Conservation (phyloP, 352 stramenopile genomes). For the Elongisporangium anandrum region DNA sequence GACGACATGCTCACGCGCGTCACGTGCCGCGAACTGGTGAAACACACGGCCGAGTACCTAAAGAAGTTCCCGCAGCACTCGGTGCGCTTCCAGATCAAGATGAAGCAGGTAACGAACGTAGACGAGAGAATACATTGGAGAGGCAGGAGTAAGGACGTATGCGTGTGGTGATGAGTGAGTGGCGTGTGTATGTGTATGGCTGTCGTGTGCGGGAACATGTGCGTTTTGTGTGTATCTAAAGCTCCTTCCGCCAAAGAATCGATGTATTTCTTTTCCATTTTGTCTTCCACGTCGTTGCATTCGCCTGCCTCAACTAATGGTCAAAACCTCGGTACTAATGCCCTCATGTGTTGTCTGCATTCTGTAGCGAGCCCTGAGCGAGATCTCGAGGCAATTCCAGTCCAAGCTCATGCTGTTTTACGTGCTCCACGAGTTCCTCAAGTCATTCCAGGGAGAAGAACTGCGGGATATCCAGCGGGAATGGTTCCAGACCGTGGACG, state of each 20-base stretch:
- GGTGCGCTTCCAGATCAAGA: conserved; percentile 82
- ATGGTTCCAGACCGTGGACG: conserved; percentile 80
- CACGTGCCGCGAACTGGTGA: conserved; percentile 67
- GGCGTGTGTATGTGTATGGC: conserved; percentile 1
- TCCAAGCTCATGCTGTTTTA: conserved; percentile 86
- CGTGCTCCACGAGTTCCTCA: conserved; percentile 85
- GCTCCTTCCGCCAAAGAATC: background rate
- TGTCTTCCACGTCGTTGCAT: conserved; percentile 4
- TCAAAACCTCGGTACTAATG: background rate
- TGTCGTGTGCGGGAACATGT: conserved; percentile 6
- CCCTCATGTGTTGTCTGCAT: conserved; percentile 6
- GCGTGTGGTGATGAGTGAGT: conserved; percentile 4
- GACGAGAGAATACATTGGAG: background rate
- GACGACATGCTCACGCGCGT: conserved; percentile 71
- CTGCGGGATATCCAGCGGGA: conserved; percentile 57
- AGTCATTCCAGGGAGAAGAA: conserved; percentile 62
- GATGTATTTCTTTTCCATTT: background rate
- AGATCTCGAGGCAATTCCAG: conserved; percentile 61
- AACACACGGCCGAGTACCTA: conserved; percentile 73
- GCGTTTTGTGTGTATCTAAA: background rate
- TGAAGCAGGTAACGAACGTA: conserved; percentile 70
- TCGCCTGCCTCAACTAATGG: background rate
- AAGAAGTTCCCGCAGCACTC: conserved; percentile 63
- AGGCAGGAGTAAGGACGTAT: conserved; percentile 7
- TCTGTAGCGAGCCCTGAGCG: conserved; percentile 47